Base-by-base conservation (phyloP, 768 basidiomycete species). In the Peribolospora kevripleyi region DNA sequence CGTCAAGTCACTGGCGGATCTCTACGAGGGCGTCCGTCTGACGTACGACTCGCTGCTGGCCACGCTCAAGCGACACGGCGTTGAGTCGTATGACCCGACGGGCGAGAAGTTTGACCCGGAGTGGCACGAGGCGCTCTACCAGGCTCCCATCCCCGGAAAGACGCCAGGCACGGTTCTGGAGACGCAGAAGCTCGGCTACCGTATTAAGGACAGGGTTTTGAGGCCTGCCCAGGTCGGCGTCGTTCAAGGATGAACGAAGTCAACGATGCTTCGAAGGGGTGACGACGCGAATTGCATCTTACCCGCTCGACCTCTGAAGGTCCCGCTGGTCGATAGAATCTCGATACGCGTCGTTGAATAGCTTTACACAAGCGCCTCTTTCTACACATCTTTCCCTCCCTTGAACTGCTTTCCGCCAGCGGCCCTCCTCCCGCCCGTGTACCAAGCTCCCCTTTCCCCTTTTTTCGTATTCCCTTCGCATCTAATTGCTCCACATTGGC, bases 151-250 rank as follows among this genome's bases (percentile, higher is more conserved):
- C 59, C 81, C 85, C 1, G 83, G 76, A 10, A 85, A 84, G 70
- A 79, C 81, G 66, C 78, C 86, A 1, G 91, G 91, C 10, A 81
- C 82, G 3, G 81, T 97, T 42, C 74, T 93, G 49, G 84, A 91
- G 65, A 82, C 83, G 67, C 88, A 91, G 72, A 60, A 61, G 39
- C 59, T 62, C 47, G 47, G 61, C 49, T 4, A 14, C 39, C 37
- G 13, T 25, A 36, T 98, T 71, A 93, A 91, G 70, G 84, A 86
- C 61, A 77, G 93, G 58, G 77, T 90, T 55, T 69, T 98, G 66
- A 76, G 93, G 55, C 86, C 93, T 3, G 88, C 93, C 25, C 87
- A 95, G 71, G 93, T 97, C 55, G 93, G 91, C 55, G 90, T 95
- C 38, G 88, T 80, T 25, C 25, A 25, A 25, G 25, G 25, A 25